These are phyloP conservation scores for Eremochloa ophiuroides DNA, from an alignment of 176 grass and related monocot species.

Conservation along the genomic window DNA sequence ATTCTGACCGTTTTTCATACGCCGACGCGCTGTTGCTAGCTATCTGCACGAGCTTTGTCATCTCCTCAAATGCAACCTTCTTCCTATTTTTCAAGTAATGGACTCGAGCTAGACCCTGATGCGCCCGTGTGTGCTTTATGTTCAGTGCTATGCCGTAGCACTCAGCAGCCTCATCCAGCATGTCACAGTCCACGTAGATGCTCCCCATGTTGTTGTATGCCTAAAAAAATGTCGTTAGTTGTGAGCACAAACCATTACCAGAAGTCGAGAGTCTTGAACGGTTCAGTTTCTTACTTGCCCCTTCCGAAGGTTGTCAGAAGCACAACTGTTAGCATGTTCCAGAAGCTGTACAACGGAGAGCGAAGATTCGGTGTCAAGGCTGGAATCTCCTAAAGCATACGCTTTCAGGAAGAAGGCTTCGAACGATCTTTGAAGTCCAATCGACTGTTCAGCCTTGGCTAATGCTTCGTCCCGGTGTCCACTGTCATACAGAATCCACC, in stretches of 20 bases:
- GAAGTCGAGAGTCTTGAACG: neutral
- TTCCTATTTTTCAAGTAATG: conserved; percentile 81
- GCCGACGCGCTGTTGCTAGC: conserved; percentile 78
- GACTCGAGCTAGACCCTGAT: conserved; percentile 91
- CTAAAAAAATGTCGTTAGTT: conserved; percentile 27
- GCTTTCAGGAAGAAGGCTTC: conserved; percentile 96
- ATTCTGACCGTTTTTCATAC: conserved; percentile 91
- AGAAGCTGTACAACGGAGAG: conserved; percentile 77
- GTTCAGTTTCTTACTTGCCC: conserved; percentile 71
- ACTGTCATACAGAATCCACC: conserved; percentile 92
- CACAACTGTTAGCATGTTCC: conserved; percentile 79
- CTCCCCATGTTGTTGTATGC: conserved; percentile 98
- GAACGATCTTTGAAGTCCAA: conserved; percentile 74
- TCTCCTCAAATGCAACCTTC: conserved; percentile 76
- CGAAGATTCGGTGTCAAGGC: conserved; percentile 56
- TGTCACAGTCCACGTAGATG: conserved; percentile 88
- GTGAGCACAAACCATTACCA: neutral
- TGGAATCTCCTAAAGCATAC: conserved; percentile 80
- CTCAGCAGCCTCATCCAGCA: conserved; percentile 76
- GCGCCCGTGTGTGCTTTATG: conserved; percentile 93
- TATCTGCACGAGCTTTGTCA: conserved; percentile 79
- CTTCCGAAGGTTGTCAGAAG: conserved; percentile 95
- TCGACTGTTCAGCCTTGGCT: conserved; percentile 78
- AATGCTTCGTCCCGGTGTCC: conserved; percentile 86
- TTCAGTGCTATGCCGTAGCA: conserved; percentile 82